Conservation (phyloP, 2,329 filamentous ascomycete species). For the Orbilia javanica region DNA sequence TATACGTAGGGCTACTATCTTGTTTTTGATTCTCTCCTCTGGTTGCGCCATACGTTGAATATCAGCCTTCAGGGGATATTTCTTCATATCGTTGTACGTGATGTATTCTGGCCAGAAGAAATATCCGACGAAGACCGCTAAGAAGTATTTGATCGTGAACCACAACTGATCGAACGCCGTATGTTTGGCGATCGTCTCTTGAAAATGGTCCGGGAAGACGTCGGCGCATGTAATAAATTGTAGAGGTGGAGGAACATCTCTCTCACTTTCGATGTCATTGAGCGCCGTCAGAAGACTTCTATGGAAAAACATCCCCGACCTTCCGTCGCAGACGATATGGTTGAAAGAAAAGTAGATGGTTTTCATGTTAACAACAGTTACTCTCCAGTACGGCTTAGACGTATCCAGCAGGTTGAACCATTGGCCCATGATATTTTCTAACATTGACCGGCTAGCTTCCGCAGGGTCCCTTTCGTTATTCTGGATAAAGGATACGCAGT, state of each 20-base stretch:
- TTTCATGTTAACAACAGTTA: conserved; percentile 21
- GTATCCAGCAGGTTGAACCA: conserved; percentile 26
- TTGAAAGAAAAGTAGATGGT: conserved; percentile 31
- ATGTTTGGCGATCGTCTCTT: neutral
- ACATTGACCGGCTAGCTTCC: neutral
- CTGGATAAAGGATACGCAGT: conserved; percentile 18
- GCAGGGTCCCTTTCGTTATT: neutral
- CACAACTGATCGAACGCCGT: neutral
- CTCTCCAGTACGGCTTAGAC: conserved; percentile 22
- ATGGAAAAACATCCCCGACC: conserved; percentile 27
- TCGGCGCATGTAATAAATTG: neutral
- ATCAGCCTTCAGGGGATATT: neutral
- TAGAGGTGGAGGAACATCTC: neutral
- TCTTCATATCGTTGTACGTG: conserved; percentile 6
- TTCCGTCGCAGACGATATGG: conserved; percentile 29
- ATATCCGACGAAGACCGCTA: conserved; percentile 4
- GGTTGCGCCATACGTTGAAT: neutral
- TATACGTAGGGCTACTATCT: conserved; percentile 23
- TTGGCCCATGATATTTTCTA: conserved; percentile 1
- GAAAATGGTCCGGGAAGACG: conserved; percentile 1
- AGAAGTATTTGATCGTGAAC: conserved; percentile 2
- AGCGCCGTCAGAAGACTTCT: conserved; percentile 15
- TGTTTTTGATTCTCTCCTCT: conserved; percentile 29
- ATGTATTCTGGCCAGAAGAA: conserved; percentile 27
- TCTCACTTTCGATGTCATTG: neutral